Conservation (phyloP, 2,329 filamentous ascomycete species). For the Macrophomina phaseolina region DNA sequence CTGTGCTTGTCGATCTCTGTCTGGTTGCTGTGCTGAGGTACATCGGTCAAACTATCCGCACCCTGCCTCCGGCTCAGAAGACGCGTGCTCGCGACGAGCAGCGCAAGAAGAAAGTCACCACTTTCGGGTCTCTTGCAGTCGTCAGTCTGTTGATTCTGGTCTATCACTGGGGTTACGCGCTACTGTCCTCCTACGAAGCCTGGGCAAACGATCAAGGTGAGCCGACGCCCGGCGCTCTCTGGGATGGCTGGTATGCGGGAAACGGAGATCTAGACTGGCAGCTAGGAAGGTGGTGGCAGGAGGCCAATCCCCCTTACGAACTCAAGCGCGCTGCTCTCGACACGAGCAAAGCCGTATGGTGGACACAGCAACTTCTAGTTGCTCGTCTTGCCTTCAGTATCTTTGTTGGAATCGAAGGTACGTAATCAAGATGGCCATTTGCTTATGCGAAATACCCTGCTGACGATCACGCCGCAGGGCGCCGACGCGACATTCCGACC, state of each 20-base stretch:
- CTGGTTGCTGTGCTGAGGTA: constrained; percentile 39
- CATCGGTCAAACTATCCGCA: constrained; percentile 39
- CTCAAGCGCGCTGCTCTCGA: constrained; percentile 62
- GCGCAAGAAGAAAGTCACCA: constrained; percentile 39
- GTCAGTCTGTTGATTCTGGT: constrained; percentile 53
- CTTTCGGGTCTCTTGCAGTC: constrained; percentile 54
- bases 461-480: constrained; percentile 41
- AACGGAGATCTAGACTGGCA: constrained; percentile 40
- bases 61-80: constrained; percentile 40
- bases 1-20: constrained; percentile 39
- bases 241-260: constrained; percentile 47
- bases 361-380: constrained; percentile 66
- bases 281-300: constrained; percentile 59
- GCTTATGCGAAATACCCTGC: neutral
- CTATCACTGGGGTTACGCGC: constrained; percentile 53
- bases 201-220: constrained; percentile 55
- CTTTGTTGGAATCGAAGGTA: constrained; percentile 64
- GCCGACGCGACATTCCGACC: constrained; percentile 61
- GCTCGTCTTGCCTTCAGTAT: constrained; percentile 61
- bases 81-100: constrained; percentile 41
- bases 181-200: constrained; percentile 55
- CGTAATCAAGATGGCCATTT: constrained; percentile 2
- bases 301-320: constrained; percentile 59
- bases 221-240: constrained; percentile 49
- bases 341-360: constrained; percentile 64